Evolutionary conservation across 768 basidiomycete genomes (phyloP).

Genomic region (Hypsizygus marmoreus): DNA sequence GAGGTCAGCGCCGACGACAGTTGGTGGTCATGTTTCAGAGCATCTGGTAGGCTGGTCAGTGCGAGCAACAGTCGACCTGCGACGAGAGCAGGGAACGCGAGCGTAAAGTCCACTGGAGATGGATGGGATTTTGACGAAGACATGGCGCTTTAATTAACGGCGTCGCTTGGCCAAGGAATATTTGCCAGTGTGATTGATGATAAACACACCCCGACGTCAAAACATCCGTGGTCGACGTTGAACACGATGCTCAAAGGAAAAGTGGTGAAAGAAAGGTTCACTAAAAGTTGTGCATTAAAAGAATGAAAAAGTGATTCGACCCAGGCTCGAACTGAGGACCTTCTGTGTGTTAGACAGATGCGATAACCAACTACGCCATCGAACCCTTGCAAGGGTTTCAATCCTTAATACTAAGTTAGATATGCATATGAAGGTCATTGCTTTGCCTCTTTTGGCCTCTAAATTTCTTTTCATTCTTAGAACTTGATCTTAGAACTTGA

Average conservation of each 20-base stretch:
- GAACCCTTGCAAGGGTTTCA: no score
- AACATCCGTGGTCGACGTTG: no score
- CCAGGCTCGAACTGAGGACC: constrained; percentile 23
- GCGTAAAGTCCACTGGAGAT: constrained; percentile 8
- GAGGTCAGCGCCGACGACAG: constrained; percentile 82
- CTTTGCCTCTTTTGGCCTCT: no score
- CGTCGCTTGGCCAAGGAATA: background rate
- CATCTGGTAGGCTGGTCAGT: constrained; percentile 46
- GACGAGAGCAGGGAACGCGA: constrained; percentile 43
- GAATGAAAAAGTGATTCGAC: constrained; percentile 15
- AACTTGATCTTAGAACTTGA: no score
- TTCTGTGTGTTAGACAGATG: constrained; percentile 52
- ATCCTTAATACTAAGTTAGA: no score
- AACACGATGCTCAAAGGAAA: background rate
- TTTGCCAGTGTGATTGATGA: background rate
- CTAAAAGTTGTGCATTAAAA: no score
- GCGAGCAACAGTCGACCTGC: constrained; percentile 54
- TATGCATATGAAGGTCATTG: no score
- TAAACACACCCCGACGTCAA: no score
- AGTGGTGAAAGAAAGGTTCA: no score
- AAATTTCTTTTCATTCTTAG: no score
- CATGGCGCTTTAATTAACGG: constrained; percentile 10
- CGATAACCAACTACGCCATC: constrained; percentile 76
- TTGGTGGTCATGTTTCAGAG: constrained; percentile 70
- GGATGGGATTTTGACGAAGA: constrained; percentile 7